A percentile compares a stretch with the other conserved stretches of the same genome.
Conservation (phyloP, 768 basidiomycete genomes). For the Rhodotorula paludigena region DNA sequence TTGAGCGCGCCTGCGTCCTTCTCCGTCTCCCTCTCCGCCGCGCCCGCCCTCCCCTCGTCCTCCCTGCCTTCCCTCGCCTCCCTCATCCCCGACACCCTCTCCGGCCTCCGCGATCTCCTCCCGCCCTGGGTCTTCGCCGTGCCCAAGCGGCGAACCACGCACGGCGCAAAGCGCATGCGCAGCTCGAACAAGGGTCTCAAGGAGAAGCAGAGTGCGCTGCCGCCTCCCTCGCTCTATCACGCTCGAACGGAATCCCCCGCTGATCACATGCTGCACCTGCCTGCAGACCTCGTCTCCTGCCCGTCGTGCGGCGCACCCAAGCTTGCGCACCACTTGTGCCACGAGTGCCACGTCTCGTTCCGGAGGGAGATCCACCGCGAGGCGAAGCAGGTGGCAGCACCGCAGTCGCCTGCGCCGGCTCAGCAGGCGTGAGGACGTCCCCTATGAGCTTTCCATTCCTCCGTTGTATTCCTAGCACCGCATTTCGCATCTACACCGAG, state of each 20-base stretch:
- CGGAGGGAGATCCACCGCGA: slow-evolving; percentile 61
- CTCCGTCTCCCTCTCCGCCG: not conserved
- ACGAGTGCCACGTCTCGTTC: slow-evolving; percentile 68
- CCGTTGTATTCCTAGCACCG: no score
- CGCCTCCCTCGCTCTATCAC: not conserved
- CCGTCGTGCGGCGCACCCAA: slow-evolving; percentile 84
- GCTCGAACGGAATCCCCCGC: not conserved
- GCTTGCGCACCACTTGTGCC: slow-evolving; percentile 81
- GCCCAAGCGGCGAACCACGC: slow-evolving; percentile 87
- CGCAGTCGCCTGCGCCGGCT: not conserved
- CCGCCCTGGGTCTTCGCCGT: slow-evolving; percentile 86
- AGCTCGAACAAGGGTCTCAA: slow-evolving; percentile 89
- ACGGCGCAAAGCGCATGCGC: slow-evolving; percentile 91
- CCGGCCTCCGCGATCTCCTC: slow-evolving; percentile 62
- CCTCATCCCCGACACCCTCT: slow-evolving; percentile 30
- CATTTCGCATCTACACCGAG: no score
- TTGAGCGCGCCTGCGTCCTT: not conserved
- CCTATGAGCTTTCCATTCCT: no score
- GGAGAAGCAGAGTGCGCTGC: slow-evolving; percentile 74
- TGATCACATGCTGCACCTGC: not conserved
- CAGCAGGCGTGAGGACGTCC: no score
- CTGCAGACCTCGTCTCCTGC: slow-evolving; percentile 80
- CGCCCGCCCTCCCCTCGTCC: slow-evolving; percentile 4
- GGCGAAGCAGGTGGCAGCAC: not conserved
- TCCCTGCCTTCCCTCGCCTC: slow-evolving; percentile 5